phyloP scores from a whole-genome alignment of 2,329 filamentous ascomycete species.

The Parascedosporium putredinis region DNA sequence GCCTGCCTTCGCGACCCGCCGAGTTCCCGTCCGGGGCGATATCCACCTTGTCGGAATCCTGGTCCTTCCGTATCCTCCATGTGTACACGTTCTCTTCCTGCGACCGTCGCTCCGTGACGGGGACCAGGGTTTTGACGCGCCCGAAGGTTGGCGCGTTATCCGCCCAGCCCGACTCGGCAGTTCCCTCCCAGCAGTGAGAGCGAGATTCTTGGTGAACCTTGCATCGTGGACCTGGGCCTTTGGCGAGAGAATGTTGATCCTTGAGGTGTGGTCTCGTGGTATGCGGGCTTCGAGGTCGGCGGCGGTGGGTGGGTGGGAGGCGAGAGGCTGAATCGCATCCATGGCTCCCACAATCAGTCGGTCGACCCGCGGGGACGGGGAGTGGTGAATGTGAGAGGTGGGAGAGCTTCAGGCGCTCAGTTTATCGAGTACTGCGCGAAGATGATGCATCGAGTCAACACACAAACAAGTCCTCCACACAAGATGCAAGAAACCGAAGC shows the following conservation, averaged over 20 bases:
- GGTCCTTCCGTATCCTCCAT: conserved; percentile 35
- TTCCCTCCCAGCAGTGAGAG: not conserved
- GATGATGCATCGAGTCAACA: not conserved
- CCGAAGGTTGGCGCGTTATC: conserved; percentile 10
- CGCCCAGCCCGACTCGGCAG: conserved; percentile 3
- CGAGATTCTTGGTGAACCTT: not conserved
- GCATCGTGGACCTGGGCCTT: not conserved
- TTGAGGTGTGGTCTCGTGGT: not conserved
- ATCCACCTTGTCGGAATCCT: conserved; percentile 44
- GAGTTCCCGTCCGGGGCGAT: conserved; percentile 51
- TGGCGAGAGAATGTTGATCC: not conserved
- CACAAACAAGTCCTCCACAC: not conserved
- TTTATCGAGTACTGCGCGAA: conserved; percentile 1
- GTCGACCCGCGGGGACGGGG: not conserved
- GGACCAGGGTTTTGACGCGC: conserved; percentile 11
- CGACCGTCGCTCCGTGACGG: conserved; percentile 28
- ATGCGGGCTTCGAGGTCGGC: not conserved
- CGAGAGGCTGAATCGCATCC: conserved; percentile 4
- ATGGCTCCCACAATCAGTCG: not conserved
- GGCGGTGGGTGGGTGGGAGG: conserved; percentile 3
- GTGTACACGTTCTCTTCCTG: conserved; percentile 27
- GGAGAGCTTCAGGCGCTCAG: conserved; percentile 3
- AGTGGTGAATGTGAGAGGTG: not conserved
- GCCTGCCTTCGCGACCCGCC: conserved; percentile 53
- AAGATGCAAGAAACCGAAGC: not conserved